phyloP scores from a whole-genome alignment of 2,329 filamentous ascomycete species.

The Cytospora schulzeri region DNA sequence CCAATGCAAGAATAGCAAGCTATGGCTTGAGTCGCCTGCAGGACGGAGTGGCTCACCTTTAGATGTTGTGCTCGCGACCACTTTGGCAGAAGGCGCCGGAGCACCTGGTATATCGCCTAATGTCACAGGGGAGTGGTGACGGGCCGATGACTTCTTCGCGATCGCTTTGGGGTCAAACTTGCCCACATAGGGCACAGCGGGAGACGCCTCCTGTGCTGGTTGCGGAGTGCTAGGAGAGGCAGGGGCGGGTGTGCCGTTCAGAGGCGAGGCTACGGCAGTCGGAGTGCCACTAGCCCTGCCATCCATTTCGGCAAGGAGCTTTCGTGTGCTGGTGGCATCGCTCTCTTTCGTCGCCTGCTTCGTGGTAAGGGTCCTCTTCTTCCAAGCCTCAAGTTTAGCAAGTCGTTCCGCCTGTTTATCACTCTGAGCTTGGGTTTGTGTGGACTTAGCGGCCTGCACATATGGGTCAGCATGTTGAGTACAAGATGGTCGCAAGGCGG shows the following conservation, averaged over 20 bases:
- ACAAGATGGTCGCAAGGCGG: not conserved
- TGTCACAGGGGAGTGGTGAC: constrained; percentile 56
- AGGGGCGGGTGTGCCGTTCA: constrained; percentile 52
- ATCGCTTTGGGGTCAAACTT: constrained; percentile 89
- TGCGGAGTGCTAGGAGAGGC: constrained; percentile 52
- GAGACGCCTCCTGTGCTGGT: constrained; percentile 51
- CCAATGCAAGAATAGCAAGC: not conserved
- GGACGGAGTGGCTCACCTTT: constrained; percentile 29
- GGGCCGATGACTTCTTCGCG: constrained; percentile 72
- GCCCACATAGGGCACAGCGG: constrained; percentile 65
- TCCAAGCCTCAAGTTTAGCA: constrained; percentile 87
- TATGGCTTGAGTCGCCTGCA: not conserved
- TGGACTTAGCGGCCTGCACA: constrained; percentile 55
- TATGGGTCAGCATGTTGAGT: constrained; percentile 32
- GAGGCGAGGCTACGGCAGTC: constrained; percentile 36
- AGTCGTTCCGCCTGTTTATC: constrained; percentile 80
- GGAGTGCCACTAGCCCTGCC: constrained; percentile 60
- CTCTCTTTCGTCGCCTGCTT: constrained; percentile 69
- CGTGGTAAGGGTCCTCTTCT: constrained; percentile 76
- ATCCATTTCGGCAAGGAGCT: constrained; percentile 73
- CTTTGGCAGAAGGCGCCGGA: constrained; percentile 30
- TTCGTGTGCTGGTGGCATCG: constrained; percentile 67
- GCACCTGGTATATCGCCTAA: constrained; percentile 51
- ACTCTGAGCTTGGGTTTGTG: constrained; percentile 55
- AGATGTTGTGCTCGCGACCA: constrained; percentile 29